Conservation (phyloP, 2,329 filamentous ascomycete species). For the Phyllosticta ampelicida region DNA sequence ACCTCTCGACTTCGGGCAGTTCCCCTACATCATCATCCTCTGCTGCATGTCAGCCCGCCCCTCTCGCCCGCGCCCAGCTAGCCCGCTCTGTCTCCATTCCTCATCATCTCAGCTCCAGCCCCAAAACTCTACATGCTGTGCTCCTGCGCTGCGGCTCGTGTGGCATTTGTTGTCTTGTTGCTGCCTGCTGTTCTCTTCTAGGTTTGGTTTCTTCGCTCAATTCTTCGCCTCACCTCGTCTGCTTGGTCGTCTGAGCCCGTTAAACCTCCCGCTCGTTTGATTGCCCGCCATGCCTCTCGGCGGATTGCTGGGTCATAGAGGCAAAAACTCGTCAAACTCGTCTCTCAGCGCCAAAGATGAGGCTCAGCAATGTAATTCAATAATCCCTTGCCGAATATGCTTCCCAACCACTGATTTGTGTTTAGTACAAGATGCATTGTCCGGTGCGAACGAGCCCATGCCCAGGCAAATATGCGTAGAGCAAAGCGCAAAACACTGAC, state of each 20-base stretch:
- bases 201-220: neutral
- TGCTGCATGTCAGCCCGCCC: neutral
- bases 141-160: neutral
- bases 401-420: neutral
- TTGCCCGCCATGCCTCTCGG: constrained; percentile 6
- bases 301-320: constrained; percentile 27
- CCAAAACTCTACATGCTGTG: neutral
- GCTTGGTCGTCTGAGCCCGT: too few species aligned
- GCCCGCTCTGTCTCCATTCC: constrained; percentile 2
- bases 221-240: neutral
- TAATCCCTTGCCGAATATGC: neutral
- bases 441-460: constrained; percentile 23
- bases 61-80: constrained; percentile 1
- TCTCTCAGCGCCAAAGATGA: constrained; percentile 49
- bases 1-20: neutral
- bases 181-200: neutral
- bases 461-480: neutral
- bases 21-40: neutral
- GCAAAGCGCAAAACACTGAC: neutral
- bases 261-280: neutral
- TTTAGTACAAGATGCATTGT: constrained; percentile 37
- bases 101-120: neutral
- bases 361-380: constrained; percentile 41
- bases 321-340: constrained; percentile 36
- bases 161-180: neutral